These are phyloP conservation scores for Candida boleticola DNA, from an alignment of 805 yeast genomes.

Conservation along the genomic window DNA sequence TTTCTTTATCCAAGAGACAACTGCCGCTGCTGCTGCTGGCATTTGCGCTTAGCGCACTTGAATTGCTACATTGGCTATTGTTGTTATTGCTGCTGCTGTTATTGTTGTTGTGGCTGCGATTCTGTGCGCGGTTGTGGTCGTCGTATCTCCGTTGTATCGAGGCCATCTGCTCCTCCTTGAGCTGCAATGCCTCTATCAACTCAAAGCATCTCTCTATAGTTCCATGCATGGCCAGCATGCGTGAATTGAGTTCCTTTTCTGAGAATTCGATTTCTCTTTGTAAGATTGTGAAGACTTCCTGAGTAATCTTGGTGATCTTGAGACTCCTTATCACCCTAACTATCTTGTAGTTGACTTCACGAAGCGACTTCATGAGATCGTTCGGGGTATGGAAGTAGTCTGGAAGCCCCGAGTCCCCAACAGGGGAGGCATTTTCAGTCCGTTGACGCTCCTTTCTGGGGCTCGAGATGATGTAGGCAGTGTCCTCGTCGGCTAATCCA, in stretches of 20 bases:
- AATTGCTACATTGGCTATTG: background rate
- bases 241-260: conserved; percentile 20
- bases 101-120: background rate
- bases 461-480: conserved; percentile 28
- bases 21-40: conserved; percentile 27
- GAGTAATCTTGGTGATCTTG: conserved; percentile 36
- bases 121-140: conserved; percentile 9
- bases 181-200: conserved; percentile 24
- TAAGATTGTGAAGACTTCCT: conserved; percentile 22
- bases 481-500: conserved; percentile 7
- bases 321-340: conserved; percentile 34
- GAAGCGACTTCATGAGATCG: conserved; percentile 22
- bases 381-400: conserved; percentile 7
- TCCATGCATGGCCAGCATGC: conserved; percentile 22
- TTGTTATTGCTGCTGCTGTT: background rate
- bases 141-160: conserved; percentile 29
- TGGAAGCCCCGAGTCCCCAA: conserved; percentile 4
- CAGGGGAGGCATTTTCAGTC: conserved; percentile 7
- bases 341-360: conserved; percentile 37
- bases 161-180: conserved; percentile 31
- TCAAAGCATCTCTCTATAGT: conserved; percentile 25
- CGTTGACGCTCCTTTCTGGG: conserved; percentile 17
- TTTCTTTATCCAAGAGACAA: conserved; percentile 33
- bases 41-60: background rate
- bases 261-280: conserved; percentile 24